A percentile compares a stretch with the other conserved stretches of the same genome.
These are phyloP conservation scores for Erigeron canadensis DNA, from an alignment of 129 eudicot species.

Conservation along the genomic window DNA sequence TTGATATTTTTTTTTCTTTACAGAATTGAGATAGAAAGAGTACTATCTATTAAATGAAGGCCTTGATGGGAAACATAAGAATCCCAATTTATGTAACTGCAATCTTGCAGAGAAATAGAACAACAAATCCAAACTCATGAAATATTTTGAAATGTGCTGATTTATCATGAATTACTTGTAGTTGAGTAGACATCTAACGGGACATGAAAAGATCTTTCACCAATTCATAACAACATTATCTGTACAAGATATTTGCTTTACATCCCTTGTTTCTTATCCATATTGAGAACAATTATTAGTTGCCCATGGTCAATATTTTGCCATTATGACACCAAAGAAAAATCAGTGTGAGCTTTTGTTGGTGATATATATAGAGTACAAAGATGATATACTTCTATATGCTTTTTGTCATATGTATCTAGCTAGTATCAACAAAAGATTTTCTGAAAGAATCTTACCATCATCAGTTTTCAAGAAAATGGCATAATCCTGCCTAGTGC, in stretches of 20 bases:
- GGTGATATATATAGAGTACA: background rate
- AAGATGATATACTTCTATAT: background rate
- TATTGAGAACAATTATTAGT: slow-evolving; percentile 6
- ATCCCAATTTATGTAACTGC: background rate
- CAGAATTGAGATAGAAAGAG: too few relatives aligned
- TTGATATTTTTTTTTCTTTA: too few relatives aligned
- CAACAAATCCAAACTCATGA: background rate
- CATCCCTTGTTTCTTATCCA: background rate
- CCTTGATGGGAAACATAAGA: background rate
- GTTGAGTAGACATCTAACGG: background rate
- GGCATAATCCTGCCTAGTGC: too few relatives aligned
- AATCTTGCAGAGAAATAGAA: background rate
- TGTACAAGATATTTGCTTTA: background rate
- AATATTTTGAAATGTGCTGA: background rate
- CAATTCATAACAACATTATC: background rate
- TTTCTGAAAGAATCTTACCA: background rate
- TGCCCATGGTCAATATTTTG: background rate
- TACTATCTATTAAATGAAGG: background rate
- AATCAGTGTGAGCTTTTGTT: too few relatives aligned
- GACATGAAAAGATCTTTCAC: background rate
- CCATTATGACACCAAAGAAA: background rate
- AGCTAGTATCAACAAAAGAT: background rate
- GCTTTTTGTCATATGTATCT: slow-evolving; percentile 3
- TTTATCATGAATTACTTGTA: background rate
- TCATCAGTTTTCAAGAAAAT: background rate